Percentiles rank a stretch among this genome's conserved stretches.
Conservation (phyloP, 495 filamentous ascomycete genomes). For the Aspergillus leporis region DNA sequence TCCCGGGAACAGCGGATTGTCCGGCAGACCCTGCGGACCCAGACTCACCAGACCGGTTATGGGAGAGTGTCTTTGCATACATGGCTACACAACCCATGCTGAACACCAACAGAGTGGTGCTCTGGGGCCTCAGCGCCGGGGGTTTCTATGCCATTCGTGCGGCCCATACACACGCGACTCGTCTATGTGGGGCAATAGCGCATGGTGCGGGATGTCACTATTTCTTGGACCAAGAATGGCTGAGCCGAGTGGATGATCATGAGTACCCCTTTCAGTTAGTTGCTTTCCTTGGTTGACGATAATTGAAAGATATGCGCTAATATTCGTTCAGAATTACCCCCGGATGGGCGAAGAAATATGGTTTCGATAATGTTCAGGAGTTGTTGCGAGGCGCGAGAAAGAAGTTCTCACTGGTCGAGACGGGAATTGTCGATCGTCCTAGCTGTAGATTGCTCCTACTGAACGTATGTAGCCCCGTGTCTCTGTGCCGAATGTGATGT, state of each 20-base stretch:
- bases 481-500: background rate
- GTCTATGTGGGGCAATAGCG: slow-evolving; percentile 61
- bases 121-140: slow-evolving; percentile 73
- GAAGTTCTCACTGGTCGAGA: slow-evolving; percentile 74
- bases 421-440: slow-evolving; percentile 63
- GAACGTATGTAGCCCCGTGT: slow-evolving; percentile 51
- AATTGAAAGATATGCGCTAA: background rate
- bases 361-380: slow-evolving; percentile 58
- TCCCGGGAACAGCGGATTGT: slow-evolving; percentile 79
- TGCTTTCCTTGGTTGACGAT: background rate
- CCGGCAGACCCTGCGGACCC: slow-evolving; percentile 62
- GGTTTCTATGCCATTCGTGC: slow-evolving; percentile 77
- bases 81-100: slow-evolving; percentile 58
- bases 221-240: slow-evolving; percentile 66
- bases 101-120: slow-evolving; percentile 60
- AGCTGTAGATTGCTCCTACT: slow-evolving; percentile 65
- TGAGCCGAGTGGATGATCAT: slow-evolving; percentile 65
- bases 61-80: slow-evolving; percentile 64
- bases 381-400: slow-evolving; percentile 61
- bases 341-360: slow-evolving; percentile 70
- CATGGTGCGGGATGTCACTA: slow-evolving; percentile 73
- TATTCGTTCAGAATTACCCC: slow-evolving; percentile 50
- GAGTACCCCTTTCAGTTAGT: slow-evolving; percentile 76
- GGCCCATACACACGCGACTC: slow-evolving; percentile 66
- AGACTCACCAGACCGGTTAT: slow-evolving; percentile 51